Conservation (phyloP, 1,284 basidiomycete species). For the Cryptococcus maquisensis region DNA sequence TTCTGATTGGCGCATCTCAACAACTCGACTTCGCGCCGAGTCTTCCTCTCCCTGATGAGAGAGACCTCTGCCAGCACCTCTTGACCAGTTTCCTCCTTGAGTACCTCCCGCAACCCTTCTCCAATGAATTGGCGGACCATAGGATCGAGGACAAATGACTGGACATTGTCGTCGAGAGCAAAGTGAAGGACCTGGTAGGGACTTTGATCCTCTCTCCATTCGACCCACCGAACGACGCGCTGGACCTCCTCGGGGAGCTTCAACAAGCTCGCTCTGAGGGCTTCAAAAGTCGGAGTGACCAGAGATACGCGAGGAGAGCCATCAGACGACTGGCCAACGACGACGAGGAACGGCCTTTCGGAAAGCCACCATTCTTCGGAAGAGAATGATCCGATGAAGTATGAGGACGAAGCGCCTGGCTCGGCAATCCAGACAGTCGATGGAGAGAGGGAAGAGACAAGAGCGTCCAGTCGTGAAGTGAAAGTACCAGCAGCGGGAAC, state of each 20-base stretch:
- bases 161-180: constrained; percentile 45
- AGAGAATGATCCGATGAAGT: constrained; percentile 65
- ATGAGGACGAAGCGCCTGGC: constrained; percentile 66
- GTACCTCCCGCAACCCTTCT: constrained; percentile 50
- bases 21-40: constrained; percentile 63
- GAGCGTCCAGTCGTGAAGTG: constrained; percentile 12
- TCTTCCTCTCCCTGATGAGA: constrained; percentile 68
- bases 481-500: constrained; percentile 9
- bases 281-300: constrained; percentile 73
- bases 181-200: constrained; percentile 60
- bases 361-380: constrained; percentile 61
- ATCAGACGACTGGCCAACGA: constrained; percentile 50
- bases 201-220: constrained; percentile 69
- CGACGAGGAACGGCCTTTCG: constrained; percentile 70
- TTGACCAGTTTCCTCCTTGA: constrained; percentile 46
- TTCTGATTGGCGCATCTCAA: constrained; percentile 77
- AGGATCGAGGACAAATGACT: constrained; percentile 59
- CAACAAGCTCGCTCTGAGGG: constrained; percentile 58
- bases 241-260: constrained; percentile 53
- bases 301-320: constrained; percentile 52
- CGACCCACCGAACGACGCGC: constrained; percentile 54
- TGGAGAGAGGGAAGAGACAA: constrained; percentile 9
- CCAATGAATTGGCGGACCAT: constrained; percentile 55
- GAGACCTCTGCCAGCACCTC: constrained; percentile 55
- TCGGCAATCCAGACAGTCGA: constrained; percentile 56